Evolutionary conservation across 129 eudicot genomes (phyloP), one percentile per base, ranked within the genome.

Genomic region (Ambrosia trifida): DNA sequence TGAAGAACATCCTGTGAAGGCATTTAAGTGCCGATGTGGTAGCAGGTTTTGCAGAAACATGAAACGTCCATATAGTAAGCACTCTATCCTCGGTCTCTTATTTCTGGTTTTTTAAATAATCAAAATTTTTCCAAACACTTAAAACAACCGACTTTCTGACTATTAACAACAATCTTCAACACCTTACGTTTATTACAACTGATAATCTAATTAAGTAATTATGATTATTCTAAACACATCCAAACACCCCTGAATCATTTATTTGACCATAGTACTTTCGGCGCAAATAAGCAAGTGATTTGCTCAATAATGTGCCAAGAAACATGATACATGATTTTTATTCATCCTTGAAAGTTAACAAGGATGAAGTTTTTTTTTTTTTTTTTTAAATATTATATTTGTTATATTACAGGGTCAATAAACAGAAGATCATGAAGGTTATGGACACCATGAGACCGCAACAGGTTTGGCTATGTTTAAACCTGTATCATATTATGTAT

Each of bases 21-120:
- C 96, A 45, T 94, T 94, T 69, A 57, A 52, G 60, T 94, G 99
- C 81, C 86, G 76, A n/a, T 94, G 99, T 72, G 96, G 94, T 64
- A 90, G 99, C 88, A 85, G 82, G 82, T 87, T 78, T 43, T 94
- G 99, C 51, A 45, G 51, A 3, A 12, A 47, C 53, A 47, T 12
- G 18, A 47, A 14, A 78, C 98, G 96, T 20, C 58, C 87, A 51
- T 82, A 80, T 50, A 85, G 96, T 89, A 83, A 84, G 91, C 84
- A 47, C 60, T 41, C 50, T 36, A n/a, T 69, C 4, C 45, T 10
- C 13, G 46, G 5, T 56, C 51, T 38, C 31, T 7, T 43, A 2
- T 11, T 51, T 24, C 28, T 24, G 28, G 28, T 24, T 24, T 61
- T 72, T 60, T 32, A 11, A 4, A 41, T 41, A 41, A 50, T 16